A percentile compares a stretch with the other conserved stretches of the same genome.
These are phyloP conservation scores for Coemansia sp. DNA, from an alignment of 192 early-diverging fungal genomes.

Conservation along the genomic window DNA sequence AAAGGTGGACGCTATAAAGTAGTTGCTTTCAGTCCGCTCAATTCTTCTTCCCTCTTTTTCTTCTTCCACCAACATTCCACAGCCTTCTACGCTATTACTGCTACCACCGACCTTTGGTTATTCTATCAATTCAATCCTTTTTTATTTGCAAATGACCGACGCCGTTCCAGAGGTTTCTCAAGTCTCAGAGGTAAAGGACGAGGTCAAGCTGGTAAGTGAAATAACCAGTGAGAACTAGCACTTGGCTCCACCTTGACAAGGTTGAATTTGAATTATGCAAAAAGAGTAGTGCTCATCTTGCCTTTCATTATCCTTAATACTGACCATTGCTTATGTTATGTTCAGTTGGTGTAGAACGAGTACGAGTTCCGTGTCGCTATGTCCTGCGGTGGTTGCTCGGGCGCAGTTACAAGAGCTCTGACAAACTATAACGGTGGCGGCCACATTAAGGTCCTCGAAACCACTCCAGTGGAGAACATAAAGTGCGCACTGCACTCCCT, in stretches of 20 bases:
- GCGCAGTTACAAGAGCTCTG: slow-evolving; percentile 16
- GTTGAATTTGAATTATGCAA: too few relatives aligned
- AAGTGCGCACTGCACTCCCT: too few relatives aligned
- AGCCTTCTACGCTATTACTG: neutral
- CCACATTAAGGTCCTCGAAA: neutral
- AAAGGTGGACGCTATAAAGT: too few relatives aligned
- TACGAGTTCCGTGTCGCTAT: slow-evolving; percentile 14
- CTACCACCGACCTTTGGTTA: neutral
- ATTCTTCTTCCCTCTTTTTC: neutral
- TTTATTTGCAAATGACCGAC: neutral
- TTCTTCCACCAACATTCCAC: neutral
- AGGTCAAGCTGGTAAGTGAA: neutral
- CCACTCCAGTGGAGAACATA: neutral
- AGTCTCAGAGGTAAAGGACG: neutral
- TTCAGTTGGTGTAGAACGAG: neutral
- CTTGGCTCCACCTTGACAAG: too few relatives aligned
- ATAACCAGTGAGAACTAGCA: neutral
- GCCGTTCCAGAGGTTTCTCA: neutral
- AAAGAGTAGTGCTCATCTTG: too few relatives aligned
- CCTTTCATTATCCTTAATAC: too few relatives aligned
- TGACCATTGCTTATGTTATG: too few relatives aligned
- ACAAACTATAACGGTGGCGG: neutral
- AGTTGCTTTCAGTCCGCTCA: too few relatives aligned
- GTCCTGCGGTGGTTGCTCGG: slow-evolving; percentile 26
- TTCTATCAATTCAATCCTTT: neutral